Conservation (phyloP, 768 basidiomycete genomes). For the Hypholoma sublateritium region DNA sequence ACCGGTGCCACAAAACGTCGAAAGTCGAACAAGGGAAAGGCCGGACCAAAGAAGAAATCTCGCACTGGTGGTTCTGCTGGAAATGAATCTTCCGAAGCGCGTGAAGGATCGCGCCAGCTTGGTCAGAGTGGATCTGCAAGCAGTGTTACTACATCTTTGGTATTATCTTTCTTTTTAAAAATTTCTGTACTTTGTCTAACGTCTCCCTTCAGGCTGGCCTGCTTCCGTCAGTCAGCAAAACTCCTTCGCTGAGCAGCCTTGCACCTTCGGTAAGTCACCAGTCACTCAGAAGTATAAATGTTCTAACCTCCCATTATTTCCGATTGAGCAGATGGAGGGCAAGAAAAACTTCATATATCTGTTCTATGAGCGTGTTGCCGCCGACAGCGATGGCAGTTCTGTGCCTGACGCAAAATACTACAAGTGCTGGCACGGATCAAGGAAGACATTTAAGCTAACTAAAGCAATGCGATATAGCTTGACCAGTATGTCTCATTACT, state of each 20-base stretch:
- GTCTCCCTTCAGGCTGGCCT: too few species aligned
- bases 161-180: too few species aligned
- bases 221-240: neutral
- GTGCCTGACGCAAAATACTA: conserved; percentile 16
- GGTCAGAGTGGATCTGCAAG: too few species aligned
- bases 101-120: too few species aligned
- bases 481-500: conserved; percentile 10
- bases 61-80: neutral
- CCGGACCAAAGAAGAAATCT: neutral
- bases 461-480: conserved; percentile 16
- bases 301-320: too few species aligned
- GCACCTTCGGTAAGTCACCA: neutral
- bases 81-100: neutral
- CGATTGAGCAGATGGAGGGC: neutral
- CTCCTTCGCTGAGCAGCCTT: neutral
- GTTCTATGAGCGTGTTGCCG: conserved; percentile 5
- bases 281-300: neutral
- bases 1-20: neutral
- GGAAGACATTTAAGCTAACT: conserved; percentile 11
- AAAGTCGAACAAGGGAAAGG: neutral
- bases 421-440: conserved; percentile 21
- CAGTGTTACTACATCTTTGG: too few species aligned
- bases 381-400: conserved; percentile 2
- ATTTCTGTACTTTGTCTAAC: too few species aligned
- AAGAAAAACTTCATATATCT: conserved; percentile 9